These are phyloP conservation scores for Akanthomyces lecanii DNA, from an alignment of 2,329 filamentous ascomycete genomes.

Conservation along the genomic window DNA sequence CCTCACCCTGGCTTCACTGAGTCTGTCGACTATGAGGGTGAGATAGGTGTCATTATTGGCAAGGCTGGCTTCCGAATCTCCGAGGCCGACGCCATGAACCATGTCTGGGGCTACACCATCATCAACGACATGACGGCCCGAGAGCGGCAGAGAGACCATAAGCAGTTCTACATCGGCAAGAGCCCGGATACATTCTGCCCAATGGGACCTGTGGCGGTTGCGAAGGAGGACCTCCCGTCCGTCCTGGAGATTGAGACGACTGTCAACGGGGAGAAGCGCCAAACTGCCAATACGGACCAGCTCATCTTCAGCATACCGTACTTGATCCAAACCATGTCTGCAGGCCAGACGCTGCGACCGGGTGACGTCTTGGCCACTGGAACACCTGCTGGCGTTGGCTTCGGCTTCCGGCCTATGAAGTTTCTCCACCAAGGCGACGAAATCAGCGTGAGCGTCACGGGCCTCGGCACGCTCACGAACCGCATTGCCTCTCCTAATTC, in stretches of 20 bases:
- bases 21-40: conserved; percentile 52
- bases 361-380: conserved; percentile 45
- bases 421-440: conserved; percentile 40
- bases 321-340: conserved; percentile 39
- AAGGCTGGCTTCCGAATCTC: conserved; percentile 41
- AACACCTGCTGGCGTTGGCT: conserved; percentile 44
- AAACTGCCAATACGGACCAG: conserved; percentile 40
- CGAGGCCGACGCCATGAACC: conserved; percentile 41
- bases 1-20: conserved; percentile 44
- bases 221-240: conserved; percentile 38
- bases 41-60: conserved; percentile 53
- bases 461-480: conserved; percentile 27
- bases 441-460: conserved; percentile 29
- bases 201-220: conserved; percentile 51
- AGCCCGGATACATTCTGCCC: conserved; percentile 52
- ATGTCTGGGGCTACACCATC: conserved; percentile 55
- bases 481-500: conserved; percentile 27
- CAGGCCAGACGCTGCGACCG: conserved; percentile 39
- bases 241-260: conserved; percentile 29
- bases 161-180: conserved; percentile 58
- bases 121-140: conserved; percentile 51
- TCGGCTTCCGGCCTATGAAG: conserved; percentile 36
- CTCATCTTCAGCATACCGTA: conserved; percentile 43
- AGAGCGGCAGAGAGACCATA: conserved; percentile 50
- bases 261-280: conserved; percentile 44